A percentile compares a stretch with the other conserved stretches of the same genome.
Evolutionary conservation across 1,139 yeast species (phyloP).

Genomic region (Pichiaceae sp.): DNA sequence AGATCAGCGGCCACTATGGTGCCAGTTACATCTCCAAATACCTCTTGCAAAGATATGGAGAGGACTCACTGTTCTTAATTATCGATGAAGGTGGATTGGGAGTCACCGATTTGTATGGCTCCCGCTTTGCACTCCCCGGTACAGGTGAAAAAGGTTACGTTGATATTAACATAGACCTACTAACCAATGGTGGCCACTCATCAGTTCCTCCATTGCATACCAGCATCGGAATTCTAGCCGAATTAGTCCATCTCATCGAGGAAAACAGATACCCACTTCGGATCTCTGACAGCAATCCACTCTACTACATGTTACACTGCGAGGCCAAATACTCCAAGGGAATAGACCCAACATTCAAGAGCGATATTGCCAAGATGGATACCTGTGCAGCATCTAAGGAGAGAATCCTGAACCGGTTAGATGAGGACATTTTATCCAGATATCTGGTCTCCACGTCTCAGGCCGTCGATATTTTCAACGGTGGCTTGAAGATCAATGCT

Average conservation of each 20-base stretch:
- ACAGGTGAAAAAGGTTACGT: slow-evolving; percentile 61
- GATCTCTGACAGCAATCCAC: slow-evolving; percentile 41
- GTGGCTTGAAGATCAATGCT: slow-evolving; percentile 52
- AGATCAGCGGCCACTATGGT: slow-evolving; percentile 50
- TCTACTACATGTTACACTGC: slow-evolving; percentile 35
- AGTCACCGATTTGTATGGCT: slow-evolving; percentile 5
- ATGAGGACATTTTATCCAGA: slow-evolving; percentile 14
- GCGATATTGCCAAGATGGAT: slow-evolving; percentile 34
- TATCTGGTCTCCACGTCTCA: slow-evolving; percentile 47
- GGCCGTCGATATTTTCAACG: slow-evolving; percentile 49
- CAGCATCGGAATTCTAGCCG: slow-evolving; percentile 53
- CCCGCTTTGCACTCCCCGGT: slow-evolving; percentile 41
- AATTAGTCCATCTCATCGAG: slow-evolving; percentile 42
- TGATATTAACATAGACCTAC: slow-evolving; percentile 37
- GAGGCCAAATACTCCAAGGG: slow-evolving; percentile 28
- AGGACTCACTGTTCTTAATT: slow-evolving; percentile 43
- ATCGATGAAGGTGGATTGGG: slow-evolving; percentile 49
- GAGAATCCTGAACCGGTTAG: slow-evolving; percentile 29
- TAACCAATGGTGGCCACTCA: slow-evolving; percentile 64
- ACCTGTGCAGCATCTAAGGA: slow-evolving; percentile 34
- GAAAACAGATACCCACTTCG: slow-evolving; percentile 36
- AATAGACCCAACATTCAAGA: slow-evolving; percentile 15
- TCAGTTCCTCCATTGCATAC: slow-evolving; percentile 65
- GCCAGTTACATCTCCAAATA: slow-evolving; percentile 36
- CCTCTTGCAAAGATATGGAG: slow-evolving; percentile 43